A percentile compares a stretch with the other conserved stretches of the same genome.
These are phyloP conservation scores for Calonectria hawksworthii DNA, from an alignment of 2,329 filamentous ascomycete genomes.

Conservation along the genomic window DNA sequence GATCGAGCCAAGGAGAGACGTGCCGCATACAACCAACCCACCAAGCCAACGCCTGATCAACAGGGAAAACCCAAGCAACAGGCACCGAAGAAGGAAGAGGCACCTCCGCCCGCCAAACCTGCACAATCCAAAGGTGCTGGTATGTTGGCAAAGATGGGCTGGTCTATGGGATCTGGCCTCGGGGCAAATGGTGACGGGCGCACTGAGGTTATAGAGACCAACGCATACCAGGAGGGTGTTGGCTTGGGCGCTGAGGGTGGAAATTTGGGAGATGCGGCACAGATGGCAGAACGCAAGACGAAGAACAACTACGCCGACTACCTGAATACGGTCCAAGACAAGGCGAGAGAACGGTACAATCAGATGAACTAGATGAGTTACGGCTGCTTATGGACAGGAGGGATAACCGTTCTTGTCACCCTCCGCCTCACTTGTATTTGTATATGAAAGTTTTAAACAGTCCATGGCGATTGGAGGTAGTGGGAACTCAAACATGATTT, in stretches of 20 bases:
- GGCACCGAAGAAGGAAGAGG: conserved; percentile 36
- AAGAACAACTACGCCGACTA: conserved; percentile 73
- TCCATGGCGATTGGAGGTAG: not conserved
- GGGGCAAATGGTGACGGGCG: conserved; percentile 74
- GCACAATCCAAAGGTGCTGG: conserved; percentile 73
- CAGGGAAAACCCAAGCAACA: conserved; percentile 53
- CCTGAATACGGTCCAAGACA: conserved; percentile 74
- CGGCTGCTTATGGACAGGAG: not conserved
- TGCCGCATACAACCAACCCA: conserved; percentile 72
- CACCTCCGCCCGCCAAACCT: conserved; percentile 44
- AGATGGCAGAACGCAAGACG: conserved; percentile 74
- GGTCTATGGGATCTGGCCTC: conserved; percentile 75
- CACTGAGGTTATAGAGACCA: conserved; percentile 74
- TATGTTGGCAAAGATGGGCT: conserved; percentile 81
- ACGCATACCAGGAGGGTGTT: conserved; percentile 76
- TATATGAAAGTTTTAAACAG: not conserved
- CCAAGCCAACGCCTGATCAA: conserved; percentile 58
- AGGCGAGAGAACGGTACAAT: conserved; percentile 76
- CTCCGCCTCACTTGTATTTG: not conserved
- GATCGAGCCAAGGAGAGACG: conserved; percentile 79
- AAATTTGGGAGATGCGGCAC: conserved; percentile 77
- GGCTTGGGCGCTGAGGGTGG: conserved; percentile 78
- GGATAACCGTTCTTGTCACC: not conserved
- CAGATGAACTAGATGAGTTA: conserved; percentile 55
- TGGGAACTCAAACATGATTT: not conserved